phyloP scores from a whole-genome alignment of 805 yeast species.

The Sungouiozyma ichnusensis region DNA sequence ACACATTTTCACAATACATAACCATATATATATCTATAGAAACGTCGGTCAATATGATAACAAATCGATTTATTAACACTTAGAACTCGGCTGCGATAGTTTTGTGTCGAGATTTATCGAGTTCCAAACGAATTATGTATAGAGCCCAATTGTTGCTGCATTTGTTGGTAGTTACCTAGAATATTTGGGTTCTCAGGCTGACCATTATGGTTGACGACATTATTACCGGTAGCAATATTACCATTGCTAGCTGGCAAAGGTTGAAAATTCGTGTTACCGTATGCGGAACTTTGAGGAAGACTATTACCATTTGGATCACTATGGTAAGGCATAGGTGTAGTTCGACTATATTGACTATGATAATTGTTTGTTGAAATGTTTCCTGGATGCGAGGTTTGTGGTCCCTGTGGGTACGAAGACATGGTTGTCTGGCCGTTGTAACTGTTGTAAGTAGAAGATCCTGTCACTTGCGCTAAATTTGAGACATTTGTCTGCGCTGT shows the following conservation, averaged over 20 bases:
- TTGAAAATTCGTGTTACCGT: conserved; percentile 1
- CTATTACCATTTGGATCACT: conserved; percentile 1
- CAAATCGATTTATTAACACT: no score
- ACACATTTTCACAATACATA: conserved; percentile 1
- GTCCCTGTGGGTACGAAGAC: conserved; percentile 19
- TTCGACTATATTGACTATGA: not conserved
- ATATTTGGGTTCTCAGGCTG: conserved; percentile 32
- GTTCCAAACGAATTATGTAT: conserved; percentile 27
- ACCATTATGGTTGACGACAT: no score
- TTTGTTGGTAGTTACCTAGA: conserved; percentile 51
- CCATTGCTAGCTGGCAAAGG: not conserved
- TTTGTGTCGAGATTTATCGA: no score
- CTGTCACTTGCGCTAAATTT: not conserved
- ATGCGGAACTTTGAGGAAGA: conserved; percentile 15
- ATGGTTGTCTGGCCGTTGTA: not conserved
- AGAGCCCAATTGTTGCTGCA: conserved; percentile 61
- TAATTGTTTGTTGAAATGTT: not conserved
- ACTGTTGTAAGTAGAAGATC: not conserved
- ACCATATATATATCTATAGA: conserved; percentile 14
- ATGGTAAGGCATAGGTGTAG: not conserved
- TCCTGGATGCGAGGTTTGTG: conserved; percentile 30
- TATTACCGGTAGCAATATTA: conserved; percentile 1
- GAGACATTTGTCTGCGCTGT: not conserved
- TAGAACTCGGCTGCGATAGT: no score
- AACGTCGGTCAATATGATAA: conserved; percentile 34